Base-by-base conservation (phyloP, 1,284 basidiomycete species). In the Boletus putidus region DNA sequence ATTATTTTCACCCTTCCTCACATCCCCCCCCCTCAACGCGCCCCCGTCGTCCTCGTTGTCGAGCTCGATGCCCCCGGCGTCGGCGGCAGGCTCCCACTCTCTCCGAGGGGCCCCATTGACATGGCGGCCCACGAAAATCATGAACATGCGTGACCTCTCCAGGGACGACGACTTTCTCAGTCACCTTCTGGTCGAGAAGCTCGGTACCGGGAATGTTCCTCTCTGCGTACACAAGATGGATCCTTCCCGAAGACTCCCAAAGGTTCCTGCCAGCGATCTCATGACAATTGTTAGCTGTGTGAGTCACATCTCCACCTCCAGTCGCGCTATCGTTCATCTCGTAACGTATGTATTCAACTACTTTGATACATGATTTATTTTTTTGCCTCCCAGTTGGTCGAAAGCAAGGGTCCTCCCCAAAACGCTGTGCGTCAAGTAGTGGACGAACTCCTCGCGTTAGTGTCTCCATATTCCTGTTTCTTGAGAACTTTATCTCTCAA, bases 161-260 rank as follows among this genome's bases (percentile, higher is more conserved):
- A 86, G 84, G 73, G 91, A 92, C 77, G 90, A 92, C 73, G 90
- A 92, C 76, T 92, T 92, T 74, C 84, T 92, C 72, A 89, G 87
- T 70, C 88, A 91, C 75, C 80, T 92, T 48, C 84, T 92, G 59
- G 88, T 92, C 62, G 90, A 92, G 78, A 92, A 92, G 68, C 82
- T 92, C 35, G 89, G 90, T 42, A 89, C 89, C 6, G 86, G 87
- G 33, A 78, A 75, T 29, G 85, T 87, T 7, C 91, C 89, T 35
- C 79, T 92, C 53, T 82, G 87, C 56, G 91, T 92, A 12, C 90
- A 92, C 78, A 91, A 91, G 75, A 92, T 92, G 90, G 89, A 92
- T 71, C 78, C 86, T 25, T 82, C 82, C 60, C 80, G 87, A 55
- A 80, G 83, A 47, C 79, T 91, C 36, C 90, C 91, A 58, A 89